Evolutionary conservation across 257 asterid genomes (phyloP), one percentile per base, ranked within the genome.

Genomic region (Verbascum thapsus): DNA sequence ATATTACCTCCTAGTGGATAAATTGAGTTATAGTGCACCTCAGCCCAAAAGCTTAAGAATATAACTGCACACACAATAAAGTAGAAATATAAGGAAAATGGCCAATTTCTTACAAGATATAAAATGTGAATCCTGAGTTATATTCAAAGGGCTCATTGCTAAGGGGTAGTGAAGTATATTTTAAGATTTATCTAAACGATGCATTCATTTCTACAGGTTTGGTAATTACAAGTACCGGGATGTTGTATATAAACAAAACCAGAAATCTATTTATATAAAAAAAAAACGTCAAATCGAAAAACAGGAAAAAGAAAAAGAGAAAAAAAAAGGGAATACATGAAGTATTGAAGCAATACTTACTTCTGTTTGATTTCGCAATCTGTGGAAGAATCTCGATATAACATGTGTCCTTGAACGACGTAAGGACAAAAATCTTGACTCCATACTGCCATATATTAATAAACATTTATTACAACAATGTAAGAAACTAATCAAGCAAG

Each of bases 381-480:
- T 81, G 85, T 23, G 96, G 99, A 70, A 89, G 83, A 70, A 92
- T 85, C 83, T 92, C 99, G 53, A 89, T 89, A 68, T 87, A 92
- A 79, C 97, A 92, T 2, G 99, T 87, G 67, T 92, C 97, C 80
- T 84, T 92, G 76, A 81, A 92, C 18, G 99, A 92, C 7, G 99
- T 92, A 42, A 92, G 63, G 58, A 92, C 82, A 70, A 87, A 79
- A 56, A 92, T 80, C 87, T 84, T 89, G 70, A 87, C 55, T 44
- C 99, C 99, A 61, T 73, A 92, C 98, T 92, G 85, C 69, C 64
- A 78, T 35, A 13, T 43, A 66, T 52, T 15, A 26, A 17, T 12
- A 26, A 18, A 10, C 13, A 20, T 45, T 26, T 18, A 48, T 20
- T 38, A 49, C 39, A 9, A 8, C 42, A 45, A 49, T 43, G n/a